Evolutionary conservation across 1,284 basidiomycete species (phyloP).

Genomic region (Ceratobasidium theobromae): DNA sequence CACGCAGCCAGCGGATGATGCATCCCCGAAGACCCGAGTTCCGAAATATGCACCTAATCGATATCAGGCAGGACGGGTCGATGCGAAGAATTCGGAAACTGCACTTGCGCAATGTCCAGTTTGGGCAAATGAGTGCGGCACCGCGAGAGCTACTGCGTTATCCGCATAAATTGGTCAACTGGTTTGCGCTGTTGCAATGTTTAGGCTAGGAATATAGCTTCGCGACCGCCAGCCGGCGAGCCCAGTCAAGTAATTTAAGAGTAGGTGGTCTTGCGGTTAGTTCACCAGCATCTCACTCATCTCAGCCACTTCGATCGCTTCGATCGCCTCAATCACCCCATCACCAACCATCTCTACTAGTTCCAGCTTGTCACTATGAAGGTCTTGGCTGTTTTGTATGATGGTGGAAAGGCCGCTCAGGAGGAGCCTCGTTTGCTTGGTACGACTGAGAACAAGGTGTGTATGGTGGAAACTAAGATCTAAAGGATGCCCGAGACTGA

Average conservation of each 20-base stretch:
- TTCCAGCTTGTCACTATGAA: conserved; percentile 41
- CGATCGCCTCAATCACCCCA: too few relatives aligned
- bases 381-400: conserved; percentile 82
- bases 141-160: background rate
- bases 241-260: conserved; percentile 29
- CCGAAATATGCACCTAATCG: too few relatives aligned
- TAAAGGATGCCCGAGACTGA: background rate
- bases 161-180: background rate
- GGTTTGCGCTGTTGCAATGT: background rate
- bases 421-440: conserved; percentile 86
- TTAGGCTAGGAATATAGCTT: background rate
- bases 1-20: too few relatives aligned
- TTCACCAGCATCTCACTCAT: background rate
- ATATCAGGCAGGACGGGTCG: too few relatives aligned
- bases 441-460: conserved; percentile 83
- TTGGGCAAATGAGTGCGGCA: background rate
- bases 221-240: background rate
- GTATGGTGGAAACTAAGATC: conserved; percentile 9
- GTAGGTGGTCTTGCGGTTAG: background rate
- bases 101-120: background rate
- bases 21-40: too few relatives aligned
- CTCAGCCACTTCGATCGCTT: too few relatives aligned
- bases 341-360: background rate
- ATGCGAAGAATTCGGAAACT: too few relatives aligned
- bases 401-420: conserved; percentile 69